Conservation (phyloP, 495 filamentous ascomycete species). For the Penicillium salamii region DNA sequence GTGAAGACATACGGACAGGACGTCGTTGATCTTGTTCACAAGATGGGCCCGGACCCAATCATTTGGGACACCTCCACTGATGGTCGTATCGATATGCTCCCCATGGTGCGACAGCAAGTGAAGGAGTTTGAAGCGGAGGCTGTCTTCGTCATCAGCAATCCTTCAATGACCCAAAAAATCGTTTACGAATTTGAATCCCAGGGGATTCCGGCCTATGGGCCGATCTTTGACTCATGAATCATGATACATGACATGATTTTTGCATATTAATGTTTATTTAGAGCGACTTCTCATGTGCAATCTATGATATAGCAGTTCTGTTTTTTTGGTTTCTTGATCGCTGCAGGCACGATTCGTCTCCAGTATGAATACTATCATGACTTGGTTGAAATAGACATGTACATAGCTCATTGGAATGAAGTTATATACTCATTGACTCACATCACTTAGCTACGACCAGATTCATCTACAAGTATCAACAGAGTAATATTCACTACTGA, state of each 20-base stretch:
- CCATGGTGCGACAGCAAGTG: conserved; percentile 53
- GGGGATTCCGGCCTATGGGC: conserved; percentile 64
- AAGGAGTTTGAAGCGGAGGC: conserved; percentile 61
- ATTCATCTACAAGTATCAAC: too few relatives aligned
- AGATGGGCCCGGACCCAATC: conserved; percentile 50
- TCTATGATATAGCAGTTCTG: not conserved
- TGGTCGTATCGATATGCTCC: conserved; percentile 49
- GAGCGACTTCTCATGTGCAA: not conserved
- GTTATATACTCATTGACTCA: too few relatives aligned
- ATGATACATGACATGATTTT: not conserved
- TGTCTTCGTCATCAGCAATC: conserved; percentile 68
- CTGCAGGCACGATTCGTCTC: too few relatives aligned
- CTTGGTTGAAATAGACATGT: too few relatives aligned
- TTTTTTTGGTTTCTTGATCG: not conserved
- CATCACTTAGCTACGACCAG: too few relatives aligned
- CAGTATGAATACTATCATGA: too few relatives aligned
- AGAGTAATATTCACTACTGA: too few relatives aligned
- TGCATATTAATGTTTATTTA: not conserved
- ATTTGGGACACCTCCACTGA: conserved; percentile 46
- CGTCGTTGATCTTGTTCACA: conserved; percentile 42
- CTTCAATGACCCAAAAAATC: conserved; percentile 60
- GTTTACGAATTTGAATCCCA: conserved; percentile 64
- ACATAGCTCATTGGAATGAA: too few relatives aligned
- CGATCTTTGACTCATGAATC: conserved; percentile 67
- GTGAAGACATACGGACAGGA: conserved; percentile 46